Evolutionary conservation across 139 green algal species (phyloP), one percentile per base, ranked within the genome.

Genomic region (Chlamydomonas sp.): DNA sequence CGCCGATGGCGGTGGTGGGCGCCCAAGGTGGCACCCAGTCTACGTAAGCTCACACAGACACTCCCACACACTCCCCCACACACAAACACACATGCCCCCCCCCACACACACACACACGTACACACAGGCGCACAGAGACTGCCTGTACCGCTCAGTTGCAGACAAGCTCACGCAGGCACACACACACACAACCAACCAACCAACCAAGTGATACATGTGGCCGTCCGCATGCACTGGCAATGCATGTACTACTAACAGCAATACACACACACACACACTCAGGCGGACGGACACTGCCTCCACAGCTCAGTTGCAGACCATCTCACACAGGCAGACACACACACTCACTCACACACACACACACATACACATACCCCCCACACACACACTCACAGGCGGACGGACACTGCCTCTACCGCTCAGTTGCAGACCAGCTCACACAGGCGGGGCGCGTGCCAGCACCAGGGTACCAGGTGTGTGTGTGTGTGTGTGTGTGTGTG

Each of bases 361-460:
- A 54, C 43, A 54, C 43, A 54, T 54, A 54, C 13, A 54, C 16
- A 54, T 20, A 54, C 43, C 13, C 20, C 43, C 13, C 43, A 54
- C 43, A 54, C 43, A 54, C 43, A 26, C 16, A 26, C 16, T 54
- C 58, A 38, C 80, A 90, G 72, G 80, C 93, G 6, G 93, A 98
- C 66, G 93, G 93, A 0, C 88, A 98, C 86, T 98, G 93, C 79
- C 64, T 98, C 73, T 98, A 95, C 80, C 84, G 88, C 28, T 83
- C 91, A 0, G 24, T 96, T 36, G 89, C 95, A 67, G 83, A 97
- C 63, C 92, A 98, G 80, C 78, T 98, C 37, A 31, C 29, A 37
- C 65, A 76, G 62, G 69, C 48, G 28, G 5, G 35, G 39, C 59
- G 5, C 5, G 59, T 24, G 4, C 10, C 26, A 1, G 35, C n/a